Base-by-base conservation (phyloP, 202 grass and related monocot genomes). In the Elaeis oleifera region DNA sequence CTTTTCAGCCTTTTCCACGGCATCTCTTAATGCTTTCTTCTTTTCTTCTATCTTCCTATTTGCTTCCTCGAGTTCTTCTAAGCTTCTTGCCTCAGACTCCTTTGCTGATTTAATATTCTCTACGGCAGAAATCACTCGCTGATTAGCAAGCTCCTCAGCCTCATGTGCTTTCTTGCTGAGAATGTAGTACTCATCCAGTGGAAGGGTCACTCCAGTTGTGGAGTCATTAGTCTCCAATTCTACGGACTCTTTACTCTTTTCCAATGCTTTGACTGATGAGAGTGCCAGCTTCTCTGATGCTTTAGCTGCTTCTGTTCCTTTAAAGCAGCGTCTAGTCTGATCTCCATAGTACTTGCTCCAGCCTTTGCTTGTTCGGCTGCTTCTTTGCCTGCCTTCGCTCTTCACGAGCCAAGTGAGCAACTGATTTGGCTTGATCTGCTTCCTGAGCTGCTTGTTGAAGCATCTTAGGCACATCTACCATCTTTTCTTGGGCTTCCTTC, bases 21-120 rank as follows among this genome's bases (percentile, higher is more conserved):
- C 88, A 5, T 54, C 49, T 54, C 61, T 78, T 15, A 89, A 23
- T 11, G 78, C 74, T 58, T 71, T 56, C 61, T 80, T 85, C 18
- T 49, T 78, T 58, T 67, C 74, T 54, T 89, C 73, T 1, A 86
- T 85, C 65, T 83, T 63, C 36, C 72, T 84, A 19, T 60, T 77
- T 36, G 79, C 17, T 54, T 92, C 79, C 69, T 66, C 61, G 4
- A 97, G 50, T 23, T 66, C 69, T 57, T 81, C 49, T 68, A 84
- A 65, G 39, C 76, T 79, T 65, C 65, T 81, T 25, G 74, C 81
- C 71, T 97, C 84, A 16, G 81, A 84, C 21, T 79, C 79, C 61
- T 89, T 97, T 0, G 79, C 84, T 29, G 79, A 65, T 55, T 85
- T 75, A 51, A 97, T 89, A 69, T 79, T 76, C 21, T 97, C 84